A percentile compares a stretch with the other conserved stretches of the same genome.
phyloP scores from a whole-genome alignment of 2,329 filamentous ascomycete genomes.

The Epichloe hybrida region DNA sequence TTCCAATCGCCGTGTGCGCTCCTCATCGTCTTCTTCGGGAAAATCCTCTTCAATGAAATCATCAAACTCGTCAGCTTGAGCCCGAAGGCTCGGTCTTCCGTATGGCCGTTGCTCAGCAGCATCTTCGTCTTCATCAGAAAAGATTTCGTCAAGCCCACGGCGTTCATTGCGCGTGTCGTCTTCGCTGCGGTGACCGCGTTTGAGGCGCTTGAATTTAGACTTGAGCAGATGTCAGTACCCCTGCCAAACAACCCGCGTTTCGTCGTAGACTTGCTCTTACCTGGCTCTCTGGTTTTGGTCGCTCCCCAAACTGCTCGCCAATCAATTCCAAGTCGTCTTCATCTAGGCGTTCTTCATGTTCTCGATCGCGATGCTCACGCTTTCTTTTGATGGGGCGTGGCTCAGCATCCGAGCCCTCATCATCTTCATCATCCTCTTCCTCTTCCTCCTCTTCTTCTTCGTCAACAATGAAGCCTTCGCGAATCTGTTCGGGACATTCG shows the following conservation, averaged over 20 bases:
- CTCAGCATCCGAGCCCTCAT: conserved; percentile 40
- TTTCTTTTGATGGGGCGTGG: conserved; percentile 54
- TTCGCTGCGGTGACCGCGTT: conserved; percentile 74
- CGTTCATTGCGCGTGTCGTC: conserved; percentile 49
- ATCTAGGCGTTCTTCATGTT: conserved; percentile 79
- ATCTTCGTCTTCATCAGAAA: conserved; percentile 85
- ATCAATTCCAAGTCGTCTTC: conserved; percentile 96
- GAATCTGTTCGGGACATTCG: conserved; percentile 43
- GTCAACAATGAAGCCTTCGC: conserved; percentile 81
- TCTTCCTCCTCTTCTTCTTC: conserved; percentile 58
- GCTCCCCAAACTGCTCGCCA: conserved; percentile 59
- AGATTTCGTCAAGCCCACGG: conserved; percentile 79
- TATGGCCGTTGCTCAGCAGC: conserved; percentile 41
- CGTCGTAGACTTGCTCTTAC: conserved; percentile 30
- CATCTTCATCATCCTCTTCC: conserved; percentile 48
- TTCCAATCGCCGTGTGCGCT: conserved; percentile 60
- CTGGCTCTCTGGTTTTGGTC: conserved; percentile 51
- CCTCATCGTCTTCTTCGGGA: conserved; percentile 75
- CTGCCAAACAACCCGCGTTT: neutral
- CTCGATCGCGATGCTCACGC: conserved; percentile 60
- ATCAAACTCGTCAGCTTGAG: conserved; percentile 66
- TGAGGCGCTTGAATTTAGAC: conserved; percentile 92
- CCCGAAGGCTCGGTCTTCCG: conserved; percentile 39
- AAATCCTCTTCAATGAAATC: conserved; percentile 97
- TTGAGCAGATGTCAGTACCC: conserved; percentile 20